phyloP scores from a whole-genome alignment of 2,329 filamentous ascomycete species.

The Aspergillus fijiensis region DNA sequence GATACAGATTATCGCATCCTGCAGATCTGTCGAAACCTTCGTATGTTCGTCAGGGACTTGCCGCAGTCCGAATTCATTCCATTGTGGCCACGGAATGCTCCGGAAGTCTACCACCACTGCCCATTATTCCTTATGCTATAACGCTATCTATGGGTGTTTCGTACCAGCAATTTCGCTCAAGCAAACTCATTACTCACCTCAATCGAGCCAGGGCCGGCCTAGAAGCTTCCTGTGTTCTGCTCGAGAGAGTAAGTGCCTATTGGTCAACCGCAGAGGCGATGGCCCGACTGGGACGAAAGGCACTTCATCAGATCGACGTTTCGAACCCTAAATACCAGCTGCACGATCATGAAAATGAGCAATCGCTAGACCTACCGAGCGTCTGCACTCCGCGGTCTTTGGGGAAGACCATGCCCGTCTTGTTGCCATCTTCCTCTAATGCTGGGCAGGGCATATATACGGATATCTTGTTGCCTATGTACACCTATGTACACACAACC shows the following conservation, averaged over 20 bases:
- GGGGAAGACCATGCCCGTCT: not conserved
- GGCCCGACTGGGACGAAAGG: constrained; percentile 41
- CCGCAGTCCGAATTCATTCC: constrained; percentile 56
- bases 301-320: constrained; percentile 33
- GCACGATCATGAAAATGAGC: constrained; percentile 18
- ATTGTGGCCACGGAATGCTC: constrained; percentile 50
- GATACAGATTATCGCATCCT: constrained; percentile 37
- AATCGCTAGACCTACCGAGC: not conserved
- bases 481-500: not conserved
- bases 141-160: constrained; percentile 57
- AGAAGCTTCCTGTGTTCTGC: constrained; percentile 36
- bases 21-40: constrained; percentile 51
- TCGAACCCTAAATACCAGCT: constrained; percentile 5
- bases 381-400: not conserved
- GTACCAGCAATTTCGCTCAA: constrained; percentile 57
- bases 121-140: constrained; percentile 57
- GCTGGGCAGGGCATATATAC: not conserved
- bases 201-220: constrained; percentile 38
- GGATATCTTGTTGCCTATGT: not conserved
- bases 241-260: constrained; percentile 35
- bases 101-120: constrained; percentile 51
- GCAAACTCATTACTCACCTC: constrained; percentile 45
- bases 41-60: constrained; percentile 55
- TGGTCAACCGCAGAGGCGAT: constrained; percentile 46
- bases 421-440: not conserved